Evolutionary conservation across 2,329 filamentous ascomycete species (phyloP).

Genomic region (Bisporella sp.): DNA sequence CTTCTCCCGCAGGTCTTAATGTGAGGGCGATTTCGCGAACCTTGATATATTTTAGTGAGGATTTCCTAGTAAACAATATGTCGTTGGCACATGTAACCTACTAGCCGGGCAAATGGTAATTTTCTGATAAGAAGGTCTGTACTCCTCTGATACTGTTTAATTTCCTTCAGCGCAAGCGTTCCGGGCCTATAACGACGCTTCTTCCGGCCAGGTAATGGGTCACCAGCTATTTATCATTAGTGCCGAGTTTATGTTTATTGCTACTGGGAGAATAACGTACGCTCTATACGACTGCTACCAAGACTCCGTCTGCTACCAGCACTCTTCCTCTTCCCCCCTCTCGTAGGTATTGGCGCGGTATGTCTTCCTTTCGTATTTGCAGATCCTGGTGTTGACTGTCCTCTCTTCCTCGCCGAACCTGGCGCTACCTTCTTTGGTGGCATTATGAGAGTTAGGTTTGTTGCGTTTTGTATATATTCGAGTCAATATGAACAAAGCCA

Average conservation of each 20-base stretch:
- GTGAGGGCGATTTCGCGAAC: conserved; percentile 67
- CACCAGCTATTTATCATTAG: conserved; percentile 48
- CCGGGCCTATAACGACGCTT: conserved; percentile 67
- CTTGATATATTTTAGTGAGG: conserved; percentile 25
- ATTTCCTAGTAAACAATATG: neutral
- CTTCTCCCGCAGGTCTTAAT: conserved; percentile 54
- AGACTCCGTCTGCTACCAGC: conserved; percentile 1
- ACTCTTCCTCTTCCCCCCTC: neutral
- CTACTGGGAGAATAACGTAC: conserved; percentile 1
- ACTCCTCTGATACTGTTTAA: conserved; percentile 80
- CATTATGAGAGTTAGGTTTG: no score
- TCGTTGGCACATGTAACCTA: conserved; percentile 24
- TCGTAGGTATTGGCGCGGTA: neutral
- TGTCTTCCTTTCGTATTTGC: neutral
- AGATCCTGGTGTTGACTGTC: neutral
- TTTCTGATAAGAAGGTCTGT: conserved; percentile 82
- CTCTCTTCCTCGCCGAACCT: neutral
- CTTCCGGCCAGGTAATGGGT: conserved; percentile 58
- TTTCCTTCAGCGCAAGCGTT: conserved; percentile 85
- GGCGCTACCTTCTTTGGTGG: neutral
- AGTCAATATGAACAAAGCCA: no score
- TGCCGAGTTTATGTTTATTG: no score
- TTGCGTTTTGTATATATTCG: no score
- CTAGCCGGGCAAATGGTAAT: conserved; percentile 72
- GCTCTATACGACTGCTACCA: conserved; percentile 1